phyloP scores from a whole-genome alignment of 2,329 filamentous ascomycete species.

The Balansia obtecta region DNA sequence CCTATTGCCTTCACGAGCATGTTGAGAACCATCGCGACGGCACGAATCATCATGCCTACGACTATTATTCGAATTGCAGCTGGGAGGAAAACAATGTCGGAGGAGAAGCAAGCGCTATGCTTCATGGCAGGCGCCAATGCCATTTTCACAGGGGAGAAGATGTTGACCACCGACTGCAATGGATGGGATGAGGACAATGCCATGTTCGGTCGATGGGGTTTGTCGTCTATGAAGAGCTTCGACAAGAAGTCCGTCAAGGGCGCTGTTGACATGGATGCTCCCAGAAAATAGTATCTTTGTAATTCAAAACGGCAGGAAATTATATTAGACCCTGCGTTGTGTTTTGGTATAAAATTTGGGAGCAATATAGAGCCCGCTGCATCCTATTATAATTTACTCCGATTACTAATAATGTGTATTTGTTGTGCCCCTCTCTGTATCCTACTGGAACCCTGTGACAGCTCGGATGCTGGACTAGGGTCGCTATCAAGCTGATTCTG shows the following conservation, averaged over 20 bases:
- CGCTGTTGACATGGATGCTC: slow-evolving; percentile 8
- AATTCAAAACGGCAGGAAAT: too few relatives aligned
- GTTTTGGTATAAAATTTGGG: neutral
- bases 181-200: slow-evolving; percentile 80
- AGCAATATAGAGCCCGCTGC: too few relatives aligned
- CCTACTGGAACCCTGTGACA: too few relatives aligned
- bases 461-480: too few relatives aligned
- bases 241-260: slow-evolving; percentile 18
- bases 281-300: neutral
- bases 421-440: neutral
- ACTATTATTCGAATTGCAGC: slow-evolving; percentile 83
- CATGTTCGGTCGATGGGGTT: slow-evolving; percentile 75
- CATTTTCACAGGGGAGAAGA: slow-evolving; percentile 93
- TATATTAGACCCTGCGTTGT: too few relatives aligned
- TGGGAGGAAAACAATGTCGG: slow-evolving; percentile 69
- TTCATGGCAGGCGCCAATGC: slow-evolving; percentile 88
- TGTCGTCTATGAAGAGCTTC: slow-evolving; percentile 60
- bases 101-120: slow-evolving; percentile 81
- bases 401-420: neutral
- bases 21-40: slow-evolving; percentile 72
- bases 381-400: slow-evolving; percentile 5
- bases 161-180: slow-evolving; percentile 85
- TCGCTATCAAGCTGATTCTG: neutral
- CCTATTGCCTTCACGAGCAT: slow-evolving; percentile 67
- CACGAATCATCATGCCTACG: slow-evolving; percentile 67